phyloP scores from a whole-genome alignment of 805 yeast species.

The Scheffersomyces stipitis region DNA sequence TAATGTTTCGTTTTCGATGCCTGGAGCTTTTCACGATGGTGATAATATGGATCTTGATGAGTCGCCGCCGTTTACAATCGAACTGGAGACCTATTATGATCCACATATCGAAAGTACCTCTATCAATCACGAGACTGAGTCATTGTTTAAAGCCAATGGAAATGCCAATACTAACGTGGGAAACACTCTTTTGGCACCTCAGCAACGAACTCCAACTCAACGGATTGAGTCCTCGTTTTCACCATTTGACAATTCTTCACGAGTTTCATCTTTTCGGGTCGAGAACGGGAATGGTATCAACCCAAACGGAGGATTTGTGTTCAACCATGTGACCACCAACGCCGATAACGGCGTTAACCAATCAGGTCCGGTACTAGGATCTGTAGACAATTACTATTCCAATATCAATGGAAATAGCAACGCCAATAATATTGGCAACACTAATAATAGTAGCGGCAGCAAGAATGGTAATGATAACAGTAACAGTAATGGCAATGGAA shows the following conservation, averaged over 20 bases:
- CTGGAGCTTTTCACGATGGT: conserved; percentile 24
- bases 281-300: too few relatives aligned
- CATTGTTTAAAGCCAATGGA: conserved; percentile 1
- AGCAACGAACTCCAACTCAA: background rate
- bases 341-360: too few relatives aligned
- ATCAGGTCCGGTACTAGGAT: too few relatives aligned
- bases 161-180: background rate
- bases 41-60: conserved; percentile 35
- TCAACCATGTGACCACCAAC: too few relatives aligned
- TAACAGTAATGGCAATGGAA: conserved; percentile 3
- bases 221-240: conserved; percentile 3
- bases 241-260: conserved; percentile 11
- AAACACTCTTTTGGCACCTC: background rate
- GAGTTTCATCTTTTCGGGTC: conserved; percentile 10
- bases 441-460: conserved; percentile 1
- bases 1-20: conserved; percentile 18
- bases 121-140: conserved; percentile 4
- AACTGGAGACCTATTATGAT: conserved; percentile 28
- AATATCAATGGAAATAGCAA: conserved; percentile 9
- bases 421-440: conserved; percentile 1
- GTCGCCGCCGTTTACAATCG: conserved; percentile 37
- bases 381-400: conserved; percentile 18
- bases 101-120: conserved; percentile 6
- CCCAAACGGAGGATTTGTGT: too few relatives aligned
- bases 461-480: conserved; percentile 1